Percentiles rank a stretch among this genome's conserved stretches.
phyloP scores from a whole-genome alignment of 257 asterid species.

The Scutellaria barbata region DNA sequence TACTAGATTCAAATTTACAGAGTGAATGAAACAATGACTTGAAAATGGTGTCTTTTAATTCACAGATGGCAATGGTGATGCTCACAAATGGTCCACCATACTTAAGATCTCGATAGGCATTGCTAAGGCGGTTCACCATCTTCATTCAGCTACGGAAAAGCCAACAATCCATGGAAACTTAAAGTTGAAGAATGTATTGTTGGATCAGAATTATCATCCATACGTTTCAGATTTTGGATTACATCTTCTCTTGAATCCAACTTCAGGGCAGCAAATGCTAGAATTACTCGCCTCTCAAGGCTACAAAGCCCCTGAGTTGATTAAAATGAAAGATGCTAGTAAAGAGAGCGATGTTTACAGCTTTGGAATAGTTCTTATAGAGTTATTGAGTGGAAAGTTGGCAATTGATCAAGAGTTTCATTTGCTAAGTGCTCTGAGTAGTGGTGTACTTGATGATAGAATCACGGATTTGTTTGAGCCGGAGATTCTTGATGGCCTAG shows the following conservation, averaged over 20 bases:
- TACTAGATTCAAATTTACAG: too few relatives aligned
- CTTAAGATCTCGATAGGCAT: slow-evolving; percentile 64
- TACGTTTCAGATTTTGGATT: slow-evolving; percentile 77
- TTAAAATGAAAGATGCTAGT: slow-evolving; percentile 69
- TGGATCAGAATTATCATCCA: slow-evolving; percentile 60
- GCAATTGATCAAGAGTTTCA: slow-evolving; percentile 60
- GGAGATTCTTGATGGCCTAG: slow-evolving; percentile 52
- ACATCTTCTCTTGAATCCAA: slow-evolving; percentile 69
- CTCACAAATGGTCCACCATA: slow-evolving; percentile 67
- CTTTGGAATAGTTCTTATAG: slow-evolving; percentile 72
- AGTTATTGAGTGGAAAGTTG: slow-evolving; percentile 65
- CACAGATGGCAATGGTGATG: slow-evolving; percentile 65
- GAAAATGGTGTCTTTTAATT: slow-evolving; percentile 19
- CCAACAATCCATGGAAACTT: slow-evolving; percentile 84
- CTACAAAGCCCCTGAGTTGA: slow-evolving; percentile 76
- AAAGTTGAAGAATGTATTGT: slow-evolving; percentile 66
- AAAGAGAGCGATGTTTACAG: slow-evolving; percentile 70
- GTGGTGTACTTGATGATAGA: slow-evolving; percentile 52
- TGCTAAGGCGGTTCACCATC: slow-evolving; percentile 63
- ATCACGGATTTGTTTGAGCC: slow-evolving; percentile 61
- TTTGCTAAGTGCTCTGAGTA: slow-evolving; percentile 54
- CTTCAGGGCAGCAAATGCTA: slow-evolving; percentile 74
- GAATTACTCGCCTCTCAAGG: slow-evolving; percentile 73
- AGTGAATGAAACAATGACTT: not conserved
- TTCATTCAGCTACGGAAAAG: slow-evolving; percentile 57